Conservation (phyloP, 257 asterid species). For the Penstemon eatonii region DNA sequence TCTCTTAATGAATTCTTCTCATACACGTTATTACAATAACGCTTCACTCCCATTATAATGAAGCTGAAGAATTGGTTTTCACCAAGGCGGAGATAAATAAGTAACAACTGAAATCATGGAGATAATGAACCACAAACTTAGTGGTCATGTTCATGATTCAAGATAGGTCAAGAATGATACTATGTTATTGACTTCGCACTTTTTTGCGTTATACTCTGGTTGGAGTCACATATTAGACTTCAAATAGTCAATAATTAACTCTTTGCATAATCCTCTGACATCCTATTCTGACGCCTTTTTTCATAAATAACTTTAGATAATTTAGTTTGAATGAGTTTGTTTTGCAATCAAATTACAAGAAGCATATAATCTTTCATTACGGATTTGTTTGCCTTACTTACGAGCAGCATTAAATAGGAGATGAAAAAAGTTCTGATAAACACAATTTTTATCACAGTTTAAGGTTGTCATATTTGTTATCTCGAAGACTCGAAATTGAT, state of each 20-base stretch:
- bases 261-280: neutral
- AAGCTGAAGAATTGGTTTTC: neutral
- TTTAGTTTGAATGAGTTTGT: neutral
- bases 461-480: conserved; percentile 16
- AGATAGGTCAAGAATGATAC: neutral
- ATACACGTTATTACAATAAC: neutral
- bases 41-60: neutral
- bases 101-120: neutral
- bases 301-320: neutral
- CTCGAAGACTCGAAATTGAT: conserved; percentile 5
- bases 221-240: neutral
- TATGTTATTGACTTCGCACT: neutral
- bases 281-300: neutral
- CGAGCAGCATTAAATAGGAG: neutral
- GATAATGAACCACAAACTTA: neutral
- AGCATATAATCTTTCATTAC: neutral
- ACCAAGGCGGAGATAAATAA: neutral
- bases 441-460: neutral
- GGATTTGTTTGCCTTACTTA: neutral
- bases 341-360: neutral
- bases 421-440: neutral
- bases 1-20: neutral
- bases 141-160: neutral
- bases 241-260: neutral
- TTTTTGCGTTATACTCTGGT: neutral